A percentile compares a stretch with the other conserved stretches of the same genome.
These are phyloP conservation scores for Cladophialophora chaetospira DNA, from an alignment of 2,329 filamentous ascomycete species.

Conservation along the genomic window DNA sequence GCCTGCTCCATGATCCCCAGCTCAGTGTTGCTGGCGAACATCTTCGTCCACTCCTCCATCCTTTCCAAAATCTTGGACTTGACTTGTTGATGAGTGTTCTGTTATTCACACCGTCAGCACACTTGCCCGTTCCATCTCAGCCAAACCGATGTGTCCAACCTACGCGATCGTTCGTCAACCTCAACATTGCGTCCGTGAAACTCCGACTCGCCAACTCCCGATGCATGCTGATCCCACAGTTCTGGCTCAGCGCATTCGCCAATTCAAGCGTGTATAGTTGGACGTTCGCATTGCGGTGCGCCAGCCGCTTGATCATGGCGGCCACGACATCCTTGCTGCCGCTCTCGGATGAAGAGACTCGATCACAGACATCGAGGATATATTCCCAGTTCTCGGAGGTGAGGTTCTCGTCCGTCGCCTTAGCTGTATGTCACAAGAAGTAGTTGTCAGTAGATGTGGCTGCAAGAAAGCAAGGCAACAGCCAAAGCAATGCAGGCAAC, in stretches of 20 bases:
- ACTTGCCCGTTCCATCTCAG: not conserved
- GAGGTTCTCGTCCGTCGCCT: conserved; percentile 96
- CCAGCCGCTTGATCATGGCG: conserved; percentile 86
- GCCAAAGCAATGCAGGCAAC: too few relatives aligned
- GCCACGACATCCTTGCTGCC: conserved; percentile 75
- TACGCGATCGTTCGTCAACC: conserved; percentile 82
- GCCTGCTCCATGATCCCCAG: conserved; percentile 97
- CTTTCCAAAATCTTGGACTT: conserved; percentile 96
- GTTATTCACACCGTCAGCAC: conserved; percentile 18
- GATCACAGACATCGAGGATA: conserved; percentile 66
- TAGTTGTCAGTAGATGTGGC: conserved; percentile 37
- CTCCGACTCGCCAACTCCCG: conserved; percentile 86
- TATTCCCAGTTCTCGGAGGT: conserved; percentile 81
- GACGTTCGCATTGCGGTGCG: conserved; percentile 92
- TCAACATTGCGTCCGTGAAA: conserved; percentile 89
- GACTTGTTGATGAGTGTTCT: conserved; percentile 92
- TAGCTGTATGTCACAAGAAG: conserved; percentile 51
- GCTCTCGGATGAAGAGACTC: conserved; percentile 53
- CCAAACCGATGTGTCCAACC: conserved; percentile 21
- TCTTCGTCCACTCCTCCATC: conserved; percentile 94
- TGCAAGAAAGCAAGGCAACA: too few relatives aligned
- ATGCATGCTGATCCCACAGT: conserved; percentile 84
- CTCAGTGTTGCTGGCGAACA: conserved; percentile 87
- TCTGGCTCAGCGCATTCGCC: conserved; percentile 87
- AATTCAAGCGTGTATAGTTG: conserved; percentile 93